Evolutionary conservation across 208 protist genomes (phyloP).

Genomic region (Trypanosomatidae sp.): DNA sequence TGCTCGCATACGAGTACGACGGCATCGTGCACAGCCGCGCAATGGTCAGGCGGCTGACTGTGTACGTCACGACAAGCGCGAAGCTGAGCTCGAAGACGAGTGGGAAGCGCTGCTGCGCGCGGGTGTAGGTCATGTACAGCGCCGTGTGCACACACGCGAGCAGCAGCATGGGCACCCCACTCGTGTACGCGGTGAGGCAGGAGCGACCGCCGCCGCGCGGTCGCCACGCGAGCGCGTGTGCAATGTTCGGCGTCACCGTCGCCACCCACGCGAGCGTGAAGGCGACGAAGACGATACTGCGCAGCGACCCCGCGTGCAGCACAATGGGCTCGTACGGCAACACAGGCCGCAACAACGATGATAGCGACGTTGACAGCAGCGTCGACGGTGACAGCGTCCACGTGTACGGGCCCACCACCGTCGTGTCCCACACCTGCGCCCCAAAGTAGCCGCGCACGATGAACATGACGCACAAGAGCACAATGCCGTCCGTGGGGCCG

Average conservation of each 20-base stretch:
- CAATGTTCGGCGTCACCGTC: conserved; percentile 45
- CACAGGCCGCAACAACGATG: neutral
- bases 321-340: conserved; percentile 7
- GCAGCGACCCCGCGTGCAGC: conserved; percentile 23
- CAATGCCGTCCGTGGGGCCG: conserved; percentile 82
- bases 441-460: conserved; percentile 27
- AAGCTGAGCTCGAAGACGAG: conserved; percentile 71
- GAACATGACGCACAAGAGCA: conserved; percentile 45
- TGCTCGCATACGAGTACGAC: conserved; percentile 27
- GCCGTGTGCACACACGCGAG: conserved; percentile 26
- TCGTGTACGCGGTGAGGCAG: conserved; percentile 5
- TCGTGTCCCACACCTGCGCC: conserved; percentile 24
- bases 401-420: conserved; percentile 19
- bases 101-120: conserved; percentile 30
- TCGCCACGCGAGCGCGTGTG: conserved; percentile 16
- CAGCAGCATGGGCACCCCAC: conserved; percentile 23
- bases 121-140: conserved; percentile 22
- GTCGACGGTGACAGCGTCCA: conserved; percentile 5
- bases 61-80: conserved; percentile 51
- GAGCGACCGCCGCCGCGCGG: conserved; percentile 2
- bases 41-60: conserved; percentile 63
- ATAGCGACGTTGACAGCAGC: conserved; percentile 6
- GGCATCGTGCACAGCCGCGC: conserved; percentile 64
- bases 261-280: conserved; percentile 15
- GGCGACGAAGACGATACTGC: conserved; percentile 28